These are phyloP conservation scores for Leucogyrophana mollusca DNA, from an alignment of 768 basidiomycete genomes.

Conservation along the genomic window DNA sequence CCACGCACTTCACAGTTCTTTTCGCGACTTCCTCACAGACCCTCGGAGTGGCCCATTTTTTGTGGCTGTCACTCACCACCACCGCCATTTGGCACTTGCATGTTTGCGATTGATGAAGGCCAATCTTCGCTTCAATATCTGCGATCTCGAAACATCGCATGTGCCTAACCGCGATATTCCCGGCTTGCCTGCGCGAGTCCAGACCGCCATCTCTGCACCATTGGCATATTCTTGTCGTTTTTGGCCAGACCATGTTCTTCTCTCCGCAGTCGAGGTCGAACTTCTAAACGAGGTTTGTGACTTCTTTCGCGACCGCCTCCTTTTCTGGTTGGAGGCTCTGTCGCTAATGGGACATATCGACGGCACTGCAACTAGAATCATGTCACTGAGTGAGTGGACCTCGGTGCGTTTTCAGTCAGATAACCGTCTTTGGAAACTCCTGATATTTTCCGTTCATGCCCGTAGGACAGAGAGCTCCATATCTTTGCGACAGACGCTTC, in stretches of 20 bases:
- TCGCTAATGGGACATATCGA: constrained; percentile 15
- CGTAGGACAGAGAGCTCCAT: constrained; percentile 12
- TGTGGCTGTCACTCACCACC: constrained; percentile 8
- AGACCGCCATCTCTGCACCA: constrained; percentile 22
- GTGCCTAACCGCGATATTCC: constrained; percentile 24
- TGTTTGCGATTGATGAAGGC: constrained; percentile 30
- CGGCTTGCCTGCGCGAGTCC: constrained; percentile 14
- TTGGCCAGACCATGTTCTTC: constrained; percentile 32
- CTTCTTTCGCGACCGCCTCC: constrained; percentile 23
- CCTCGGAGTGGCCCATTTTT: constrained; percentile 21
- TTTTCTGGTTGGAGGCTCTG: constrained; percentile 42
- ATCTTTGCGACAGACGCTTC: constrained; percentile 21
- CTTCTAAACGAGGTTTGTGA: constrained; percentile 13
- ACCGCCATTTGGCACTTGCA: constrained; percentile 19
- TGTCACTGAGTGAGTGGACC: no score
- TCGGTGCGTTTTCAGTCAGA: no score
- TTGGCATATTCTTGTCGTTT: constrained; percentile 36
- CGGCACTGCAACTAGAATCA: constrained; percentile 3
- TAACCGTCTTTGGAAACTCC: no score
- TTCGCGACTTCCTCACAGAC: constrained; percentile 31
- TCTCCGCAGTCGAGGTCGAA: constrained; percentile 8
- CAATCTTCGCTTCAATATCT: constrained; percentile 40
- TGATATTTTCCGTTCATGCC: no score
- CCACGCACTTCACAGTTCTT: constrained; percentile 33
- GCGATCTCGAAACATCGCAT: constrained; percentile 33